phyloP scores from a whole-genome alignment of 75 land plant species.

The Selaginella tamariscina region DNA sequence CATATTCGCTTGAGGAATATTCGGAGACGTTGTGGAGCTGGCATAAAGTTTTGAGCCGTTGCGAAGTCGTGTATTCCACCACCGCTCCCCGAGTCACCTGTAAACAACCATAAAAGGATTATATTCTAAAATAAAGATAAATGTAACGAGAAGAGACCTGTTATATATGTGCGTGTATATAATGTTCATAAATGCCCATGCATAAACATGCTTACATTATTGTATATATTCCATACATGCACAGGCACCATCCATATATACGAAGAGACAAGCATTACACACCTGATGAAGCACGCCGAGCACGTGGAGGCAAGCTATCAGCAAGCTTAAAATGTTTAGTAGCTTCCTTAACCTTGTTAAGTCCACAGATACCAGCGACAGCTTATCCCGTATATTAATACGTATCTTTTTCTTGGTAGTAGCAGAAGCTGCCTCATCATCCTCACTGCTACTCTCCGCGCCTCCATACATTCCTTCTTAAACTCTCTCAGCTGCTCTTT shows the following conservation, averaged over 20 bases:
- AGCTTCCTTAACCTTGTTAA: constrained; percentile 83
- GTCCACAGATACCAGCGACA: constrained; percentile 52
- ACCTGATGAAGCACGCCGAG: constrained; percentile 47
- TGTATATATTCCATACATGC: too few species aligned
- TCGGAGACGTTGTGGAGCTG: too few species aligned
- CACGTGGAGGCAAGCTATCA: constrained; percentile 45
- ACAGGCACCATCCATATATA: too few species aligned
- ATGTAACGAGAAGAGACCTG: too few species aligned
- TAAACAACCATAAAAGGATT: too few species aligned
- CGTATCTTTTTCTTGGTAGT: constrained; percentile 45
- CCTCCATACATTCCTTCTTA: constrained; percentile 55
- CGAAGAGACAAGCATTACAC: too few species aligned
- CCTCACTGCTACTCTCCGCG: constrained; percentile 80
- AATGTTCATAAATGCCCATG: too few species aligned
- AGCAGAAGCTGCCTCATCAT: constrained; percentile 65
- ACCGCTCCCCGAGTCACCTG: background rate
- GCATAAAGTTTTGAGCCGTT: too few species aligned
- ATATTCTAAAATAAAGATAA: too few species aligned
- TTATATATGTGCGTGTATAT: too few species aligned
- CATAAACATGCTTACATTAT: too few species aligned
- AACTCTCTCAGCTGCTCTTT: constrained; percentile 85
- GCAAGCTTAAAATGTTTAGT: constrained; percentile 79
- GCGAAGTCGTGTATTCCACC: constrained; percentile 13
- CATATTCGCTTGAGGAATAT: too few species aligned
- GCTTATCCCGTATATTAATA: constrained; percentile 57